Evolutionary conservation across 257 asterid genomes (phyloP), one percentile per base, ranked within the genome.

Genomic region (Scutellaria galericulata): DNA sequence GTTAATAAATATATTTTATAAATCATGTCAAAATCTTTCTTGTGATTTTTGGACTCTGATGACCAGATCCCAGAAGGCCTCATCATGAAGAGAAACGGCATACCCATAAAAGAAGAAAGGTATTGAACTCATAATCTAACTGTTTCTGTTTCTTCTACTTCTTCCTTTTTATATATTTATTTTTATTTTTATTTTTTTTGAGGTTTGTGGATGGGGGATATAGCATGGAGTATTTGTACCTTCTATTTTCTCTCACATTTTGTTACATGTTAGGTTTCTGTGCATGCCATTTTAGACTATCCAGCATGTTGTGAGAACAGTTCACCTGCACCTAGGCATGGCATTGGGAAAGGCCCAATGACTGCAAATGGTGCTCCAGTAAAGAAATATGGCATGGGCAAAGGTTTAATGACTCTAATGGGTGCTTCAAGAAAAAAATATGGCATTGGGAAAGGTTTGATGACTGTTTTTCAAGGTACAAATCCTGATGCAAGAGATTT

Each of bases 271-370:
- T 74, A 92, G 97, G 85, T 84, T 66, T 83, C 82, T 50, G 18
- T 64, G 80, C 86, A 79, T 75, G 70, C 79, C 71, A 68, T 61
- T 67, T 47, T 69, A 66, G 89, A 83, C 80, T 50, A 71, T 70
- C 83, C 75, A 78, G 62, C 78, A 76, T 81, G 77, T 70, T 54
- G 80, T 44, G 92, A 80, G 72, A 85, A 72, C 56, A 72, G 40
- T 73, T 66, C 79, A 75, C 77, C 81, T 48, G 55, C 59, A 37
- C 75, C 52, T 79, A 78, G 75, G 71, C 86, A 84, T 75, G 97
- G 96, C 61, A 74, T 74, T 50, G 97, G 96, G 64, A 94, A 94
- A 86, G 97, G 96, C 59, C 82, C 82, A 31, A 80, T 89, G 84
- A 83, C 84, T 20, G 76, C 71, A 45, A 80, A 69, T 57, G 75